phyloP scores from a whole-genome alignment of 768 basidiomycete genomes.

The Auricularia auricula-judae region DNA sequence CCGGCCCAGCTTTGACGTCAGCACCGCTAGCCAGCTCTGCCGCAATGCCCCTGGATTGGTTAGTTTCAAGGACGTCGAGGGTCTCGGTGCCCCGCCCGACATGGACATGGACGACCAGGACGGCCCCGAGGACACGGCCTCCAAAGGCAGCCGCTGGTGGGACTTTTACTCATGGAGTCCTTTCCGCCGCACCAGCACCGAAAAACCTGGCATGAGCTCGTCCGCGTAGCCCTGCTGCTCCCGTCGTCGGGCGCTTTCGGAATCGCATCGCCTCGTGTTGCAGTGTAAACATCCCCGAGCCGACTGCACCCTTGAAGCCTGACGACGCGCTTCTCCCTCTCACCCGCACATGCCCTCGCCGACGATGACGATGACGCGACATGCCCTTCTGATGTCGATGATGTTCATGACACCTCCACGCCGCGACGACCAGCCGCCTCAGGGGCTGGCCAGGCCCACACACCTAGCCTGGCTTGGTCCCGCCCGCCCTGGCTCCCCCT shows the following conservation, averaged over 20 bases:
- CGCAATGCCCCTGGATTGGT: conserved; percentile 51
- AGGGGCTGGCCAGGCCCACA: too few relatives aligned
- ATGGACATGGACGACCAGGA: conserved; percentile 20
- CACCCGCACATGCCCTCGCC: too few relatives aligned
- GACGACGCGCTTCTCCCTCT: too few relatives aligned
- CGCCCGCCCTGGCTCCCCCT: neutral
- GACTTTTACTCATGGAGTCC: neutral
- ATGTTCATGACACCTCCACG: too few relatives aligned
- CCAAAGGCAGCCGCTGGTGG: neutral
- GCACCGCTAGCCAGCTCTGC: conserved; percentile 47
- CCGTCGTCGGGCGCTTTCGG: neutral
- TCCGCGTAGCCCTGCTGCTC: neutral
- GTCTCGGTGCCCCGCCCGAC: conserved; percentile 46
- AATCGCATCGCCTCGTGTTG: neutral
- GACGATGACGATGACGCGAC: too few relatives aligned
- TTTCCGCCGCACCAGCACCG: neutral
- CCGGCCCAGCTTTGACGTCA: conserved; percentile 46
- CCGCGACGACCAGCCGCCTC: too few relatives aligned
- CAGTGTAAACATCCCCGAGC: too few relatives aligned
- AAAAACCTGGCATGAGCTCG: neutral
- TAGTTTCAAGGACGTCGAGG: conserved; percentile 54
- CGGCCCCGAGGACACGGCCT: conserved; percentile 6
- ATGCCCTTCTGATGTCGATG: too few relatives aligned
- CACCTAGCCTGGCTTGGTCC: neutral
- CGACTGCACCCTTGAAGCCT: too few relatives aligned